These are phyloP conservation scores for Carex myosuroides DNA, from an alignment of 176 grass and related monocot species.

Conservation along the genomic window DNA sequence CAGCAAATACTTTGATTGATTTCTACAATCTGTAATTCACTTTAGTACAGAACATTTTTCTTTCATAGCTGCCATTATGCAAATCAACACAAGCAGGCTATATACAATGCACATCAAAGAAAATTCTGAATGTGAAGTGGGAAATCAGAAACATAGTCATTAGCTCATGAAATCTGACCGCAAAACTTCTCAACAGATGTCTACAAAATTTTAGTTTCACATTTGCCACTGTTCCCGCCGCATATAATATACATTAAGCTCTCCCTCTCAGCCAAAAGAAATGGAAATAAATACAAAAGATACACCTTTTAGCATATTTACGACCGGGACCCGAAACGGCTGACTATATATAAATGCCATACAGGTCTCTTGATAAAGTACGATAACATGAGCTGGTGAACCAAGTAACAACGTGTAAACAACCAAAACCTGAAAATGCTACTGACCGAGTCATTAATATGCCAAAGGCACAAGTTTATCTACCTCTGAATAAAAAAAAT, in stretches of 20 bases:
- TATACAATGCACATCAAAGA: not conserved
- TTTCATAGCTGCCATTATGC: not conserved
- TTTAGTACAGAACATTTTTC: not conserved
- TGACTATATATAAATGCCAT: constrained; percentile 1
- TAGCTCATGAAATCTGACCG: not conserved
- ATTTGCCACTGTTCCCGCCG: not conserved
- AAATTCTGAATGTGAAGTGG: not conserved
- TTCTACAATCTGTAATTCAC: not conserved
- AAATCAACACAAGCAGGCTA: not conserved
- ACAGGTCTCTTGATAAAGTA: not conserved
- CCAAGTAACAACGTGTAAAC: not conserved
- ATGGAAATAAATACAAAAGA: constrained; percentile 18
- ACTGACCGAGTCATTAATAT: not conserved
- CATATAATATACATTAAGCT: constrained; percentile 12
- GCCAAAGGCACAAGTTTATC: constrained; percentile 4
- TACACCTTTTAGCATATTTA: constrained; percentile 9
- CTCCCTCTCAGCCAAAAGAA: constrained; percentile 8
- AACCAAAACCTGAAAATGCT: constrained; percentile 14
- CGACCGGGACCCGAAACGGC: not conserved
- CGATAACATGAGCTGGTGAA: not conserved
- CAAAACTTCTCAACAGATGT: constrained; percentile 4
- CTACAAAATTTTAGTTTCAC: constrained; percentile 19
- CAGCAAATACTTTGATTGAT: not conserved
- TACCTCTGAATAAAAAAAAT: not conserved
- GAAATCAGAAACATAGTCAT: not conserved